Conservation (phyloP, 768 basidiomycete genomes). For the Lyophyllum atratum region DNA sequence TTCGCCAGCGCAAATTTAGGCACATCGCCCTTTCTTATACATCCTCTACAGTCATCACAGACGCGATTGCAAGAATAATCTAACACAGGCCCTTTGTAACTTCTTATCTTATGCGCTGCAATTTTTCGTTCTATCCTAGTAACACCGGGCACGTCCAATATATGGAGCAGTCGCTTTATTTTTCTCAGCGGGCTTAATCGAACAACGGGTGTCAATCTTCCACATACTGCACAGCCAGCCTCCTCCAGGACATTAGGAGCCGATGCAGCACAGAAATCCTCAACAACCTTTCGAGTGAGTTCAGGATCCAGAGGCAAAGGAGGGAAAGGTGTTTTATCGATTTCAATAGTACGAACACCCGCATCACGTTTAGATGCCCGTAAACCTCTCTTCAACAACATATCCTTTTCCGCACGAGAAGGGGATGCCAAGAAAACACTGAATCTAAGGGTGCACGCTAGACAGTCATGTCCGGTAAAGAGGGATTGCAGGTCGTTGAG, state of each 20-base stretch:
- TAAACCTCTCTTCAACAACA: background rate
- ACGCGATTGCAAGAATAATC: slow-evolving; percentile 17
- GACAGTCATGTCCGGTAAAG: background rate
- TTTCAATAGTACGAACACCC: background rate
- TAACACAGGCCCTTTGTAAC: slow-evolving; percentile 15
- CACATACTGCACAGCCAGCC: slow-evolving; percentile 26
- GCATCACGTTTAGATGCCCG: background rate
- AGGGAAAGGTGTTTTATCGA: background rate
- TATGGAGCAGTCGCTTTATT: background rate
- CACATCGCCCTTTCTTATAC: slow-evolving; percentile 6
- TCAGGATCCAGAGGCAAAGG: background rate
- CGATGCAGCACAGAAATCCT: background rate
- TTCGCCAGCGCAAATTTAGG: slow-evolving; percentile 28
- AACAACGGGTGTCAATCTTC: background rate
- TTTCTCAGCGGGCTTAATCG: background rate
- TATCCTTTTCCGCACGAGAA: background rate
- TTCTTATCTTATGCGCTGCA: background rate
- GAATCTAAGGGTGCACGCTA: background rate
- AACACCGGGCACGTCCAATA: background rate
- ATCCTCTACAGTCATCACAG: slow-evolving; percentile 31
- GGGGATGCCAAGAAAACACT: background rate
- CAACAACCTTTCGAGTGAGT: background rate
- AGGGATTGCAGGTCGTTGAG: background rate
- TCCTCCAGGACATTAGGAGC: slow-evolving; percentile 19
- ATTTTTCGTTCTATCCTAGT: background rate